A percentile compares a stretch with the other conserved stretches of the same genome.
Conservation (phyloP, 441 rosid species). For the Adansonia grandidieri region DNA sequence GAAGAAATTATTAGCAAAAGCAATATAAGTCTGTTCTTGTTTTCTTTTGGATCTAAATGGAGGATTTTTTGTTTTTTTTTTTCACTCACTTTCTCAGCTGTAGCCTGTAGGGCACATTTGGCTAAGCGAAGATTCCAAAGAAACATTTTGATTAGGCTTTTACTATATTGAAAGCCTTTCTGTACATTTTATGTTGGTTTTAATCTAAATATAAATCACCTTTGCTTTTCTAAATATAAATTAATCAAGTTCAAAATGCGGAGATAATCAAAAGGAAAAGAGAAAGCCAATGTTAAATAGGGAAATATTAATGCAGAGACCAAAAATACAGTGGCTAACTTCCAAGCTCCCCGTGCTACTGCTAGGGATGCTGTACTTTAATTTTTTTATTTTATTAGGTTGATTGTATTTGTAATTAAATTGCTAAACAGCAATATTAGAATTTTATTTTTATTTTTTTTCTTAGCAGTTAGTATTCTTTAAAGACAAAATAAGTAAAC, state of each 20-base stretch:
- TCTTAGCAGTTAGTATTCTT: too few species aligned
- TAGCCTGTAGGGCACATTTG: neutral
- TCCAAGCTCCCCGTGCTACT: too few species aligned
- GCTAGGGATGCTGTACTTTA: too few species aligned
- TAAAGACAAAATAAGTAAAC: too few species aligned
- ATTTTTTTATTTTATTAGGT: too few species aligned
- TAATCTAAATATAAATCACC: neutral
- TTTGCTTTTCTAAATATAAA: neutral
- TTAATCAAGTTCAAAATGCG: neutral
- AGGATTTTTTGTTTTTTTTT: neutral
- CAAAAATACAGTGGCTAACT: neutral
- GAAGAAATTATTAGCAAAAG: neutral
- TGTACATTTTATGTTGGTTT: too few species aligned
- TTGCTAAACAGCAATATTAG: too few species aligned
- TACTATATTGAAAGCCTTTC: too few species aligned
- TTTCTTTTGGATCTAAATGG: neutral
- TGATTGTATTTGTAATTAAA: too few species aligned
- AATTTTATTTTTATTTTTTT: too few species aligned
- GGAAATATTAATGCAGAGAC: neutral
- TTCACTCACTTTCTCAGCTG: neutral
- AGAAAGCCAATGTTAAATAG: neutral
- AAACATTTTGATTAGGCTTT: neutral
- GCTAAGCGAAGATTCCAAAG: neutral
- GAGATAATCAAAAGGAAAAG: neutral
- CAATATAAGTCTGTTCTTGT: neutral